Base-by-base conservation (phyloP, 163 green algal genomes). In the Dunaliella salina region DNA sequence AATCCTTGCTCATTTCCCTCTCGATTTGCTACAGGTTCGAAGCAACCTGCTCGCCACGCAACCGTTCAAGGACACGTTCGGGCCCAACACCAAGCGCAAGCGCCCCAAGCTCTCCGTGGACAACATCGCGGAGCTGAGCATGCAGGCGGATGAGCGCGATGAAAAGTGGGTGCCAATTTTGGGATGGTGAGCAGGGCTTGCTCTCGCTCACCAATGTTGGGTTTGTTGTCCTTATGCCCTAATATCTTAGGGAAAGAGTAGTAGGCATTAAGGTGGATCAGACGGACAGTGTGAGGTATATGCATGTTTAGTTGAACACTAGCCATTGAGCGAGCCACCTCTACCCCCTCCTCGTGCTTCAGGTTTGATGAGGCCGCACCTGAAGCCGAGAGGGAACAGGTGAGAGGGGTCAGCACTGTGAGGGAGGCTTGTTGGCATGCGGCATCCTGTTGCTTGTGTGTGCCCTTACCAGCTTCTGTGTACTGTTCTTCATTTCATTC, bases 11-110 rank as follows among this genome's bases (percentile, higher is more conserved):
- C n/a, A n/a, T 8, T 50, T 50, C 40, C 8, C 79, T 75, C 80
- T 82, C 25, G 33, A 22, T 81, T 34, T 35, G 75, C 75, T 5
- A 35, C 83, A 83, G 75, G 85, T 91, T 24, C 91, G 95, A 34
- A 85, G 90, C 29, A 92, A 94, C 91, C 88, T 99, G 86, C 87
- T 98, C 29, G 87, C 92, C 22, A 95, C 93, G 33, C 92, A 98
- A 90, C 90, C 94, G 0, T 99, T 98, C 80, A 83, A 91, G 0
- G 89, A 95, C 57, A 97, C 94, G 0, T 99, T 99, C 92, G 97
- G 97, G 15, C 87, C 88, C 26, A 94, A 93, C 78, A 86, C 90
- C 45, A 93, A 89, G 81, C 93, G 96, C 78, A 98, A 99, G 91
- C 87, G 90, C 34, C 97, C 97, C 11, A 96, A 93, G 86, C 93